Percentiles rank a stretch among this genome's conserved stretches.
These are phyloP conservation scores for Chlorencoelia australis DNA, from an alignment of 2,329 filamentous ascomycete species.

Conservation along the genomic window DNA sequence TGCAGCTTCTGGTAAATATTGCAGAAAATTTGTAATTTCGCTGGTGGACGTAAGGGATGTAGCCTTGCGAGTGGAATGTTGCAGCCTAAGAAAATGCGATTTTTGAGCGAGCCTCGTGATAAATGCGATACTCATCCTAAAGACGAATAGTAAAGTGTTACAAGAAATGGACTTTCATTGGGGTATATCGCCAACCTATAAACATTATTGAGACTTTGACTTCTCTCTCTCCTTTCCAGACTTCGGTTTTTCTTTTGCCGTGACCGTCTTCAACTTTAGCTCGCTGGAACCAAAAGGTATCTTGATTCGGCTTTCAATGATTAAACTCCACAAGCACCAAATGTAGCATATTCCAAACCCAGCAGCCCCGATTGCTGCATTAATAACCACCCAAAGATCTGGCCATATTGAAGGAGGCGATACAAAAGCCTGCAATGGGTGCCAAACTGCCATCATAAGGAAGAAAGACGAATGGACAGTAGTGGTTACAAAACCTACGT, in stretches of 20 bases:
- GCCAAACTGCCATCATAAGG: conserved; percentile 68
- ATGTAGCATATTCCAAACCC: conserved; percentile 83
- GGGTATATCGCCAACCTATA: conserved; percentile 22
- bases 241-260: too few species aligned
- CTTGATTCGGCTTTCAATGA: conserved; percentile 44
- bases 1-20: too few species aligned
- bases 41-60: background rate
- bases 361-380: conserved; percentile 74
- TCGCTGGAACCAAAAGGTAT: too few species aligned
- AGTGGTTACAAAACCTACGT: conserved; percentile 46
- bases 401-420: conserved; percentile 66
- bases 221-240: conserved; percentile 17
- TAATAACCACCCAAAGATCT: conserved; percentile 88
- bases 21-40: too few species aligned
- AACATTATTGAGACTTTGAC: conserved; percentile 17
- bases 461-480: conserved; percentile 72
- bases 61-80: background rate
- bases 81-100: too few species aligned
- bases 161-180: conserved; percentile 1
- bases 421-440: conserved; percentile 61
- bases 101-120: too few species aligned
- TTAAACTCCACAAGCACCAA: conserved; percentile 71
- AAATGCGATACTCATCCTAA: too few species aligned
- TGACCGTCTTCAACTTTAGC: too few species aligned
- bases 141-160: background rate